Base-by-base conservation (phyloP, 2,329 filamentous ascomycete species). In the Neopestalotiopsis rosae region DNA sequence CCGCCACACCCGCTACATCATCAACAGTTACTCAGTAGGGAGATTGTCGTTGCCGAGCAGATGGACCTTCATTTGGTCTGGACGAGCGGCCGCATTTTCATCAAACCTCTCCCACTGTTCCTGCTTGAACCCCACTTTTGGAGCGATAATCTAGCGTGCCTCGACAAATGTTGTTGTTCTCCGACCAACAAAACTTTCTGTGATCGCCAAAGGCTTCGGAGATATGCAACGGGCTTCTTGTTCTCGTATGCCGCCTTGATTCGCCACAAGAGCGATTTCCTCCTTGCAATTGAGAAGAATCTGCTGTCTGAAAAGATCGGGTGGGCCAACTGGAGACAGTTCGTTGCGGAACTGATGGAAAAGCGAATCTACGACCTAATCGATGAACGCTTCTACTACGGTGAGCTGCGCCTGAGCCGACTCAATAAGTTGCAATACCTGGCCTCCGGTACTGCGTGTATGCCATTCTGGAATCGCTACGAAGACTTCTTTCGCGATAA, bases 401-500 rank as follows among this genome's bases (percentile, higher is more conserved):
- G 81, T 20, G 83, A 86, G 74, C 79, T 86, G 13, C 78, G 81
- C 4, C 70, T 82, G 17, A 74, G 76, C 66, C 78, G 81, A 0
- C 75, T 82, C 61, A 80, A 87, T 74, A 79, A 73, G 70, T 70
- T 69, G 13, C 69, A 70, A 10, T 80, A 77, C 61, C 61, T 75
- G 67, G 40, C 72, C n/a, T 78, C 75, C 74, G 38, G 38, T 67
- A 74, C 20, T n/a, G n/a, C n/a, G n/a, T n/a, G n/a, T n/a, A n/a
- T n/a, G n/a, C n/a, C n/a, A n/a, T n/a, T n/a, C n/a, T n/a, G n/a
- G n/a, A n/a, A n/a, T n/a, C 65, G 75, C 61, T 87, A 85, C 72
- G 71, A 74, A 2, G 73, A 74, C 24, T 83, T 86, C 68, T 81
- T 86, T 58, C 75, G 76, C 13, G 76, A 82, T 42, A 83, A 86